These are phyloP conservation scores for Byssoonygena ceratinophila DNA, from an alignment of 2,329 filamentous ascomycete genomes.

Conservation along the genomic window DNA sequence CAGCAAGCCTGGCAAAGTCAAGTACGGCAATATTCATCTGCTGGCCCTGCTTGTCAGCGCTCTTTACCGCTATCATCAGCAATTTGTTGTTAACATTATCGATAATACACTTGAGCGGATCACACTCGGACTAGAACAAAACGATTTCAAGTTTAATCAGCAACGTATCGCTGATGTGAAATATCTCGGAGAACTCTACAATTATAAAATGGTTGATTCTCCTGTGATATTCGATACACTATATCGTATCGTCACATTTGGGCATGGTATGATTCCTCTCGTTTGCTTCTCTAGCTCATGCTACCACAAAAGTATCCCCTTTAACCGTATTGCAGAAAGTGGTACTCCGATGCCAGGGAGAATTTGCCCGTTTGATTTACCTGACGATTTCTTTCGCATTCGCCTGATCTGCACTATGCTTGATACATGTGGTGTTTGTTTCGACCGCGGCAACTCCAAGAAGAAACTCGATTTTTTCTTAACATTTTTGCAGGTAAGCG, in stretches of 20 bases:
- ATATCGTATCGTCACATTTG: conserved; percentile 89
- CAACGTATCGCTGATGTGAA: conserved; percentile 90
- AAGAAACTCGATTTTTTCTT: conserved; percentile 98
- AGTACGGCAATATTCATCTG: conserved; percentile 92
- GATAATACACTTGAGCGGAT: conserved; percentile 87
- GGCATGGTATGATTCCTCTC: conserved; percentile 48
- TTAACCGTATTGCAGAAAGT: conserved; percentile 40
- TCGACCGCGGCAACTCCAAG: conserved; percentile 81
- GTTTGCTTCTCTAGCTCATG: neutral
- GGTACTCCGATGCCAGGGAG: conserved; percentile 72
- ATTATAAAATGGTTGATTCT: conserved; percentile 93
- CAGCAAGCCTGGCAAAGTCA: conserved; percentile 91
- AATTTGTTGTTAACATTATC: conserved; percentile 82
- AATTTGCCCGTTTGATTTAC: conserved; percentile 67
- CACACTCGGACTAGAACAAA: conserved; percentile 77
- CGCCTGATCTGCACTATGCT: conserved; percentile 79
- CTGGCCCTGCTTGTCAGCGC: conserved; percentile 81
- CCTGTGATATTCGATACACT: conserved; percentile 89
- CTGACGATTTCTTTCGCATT: conserved; percentile 93
- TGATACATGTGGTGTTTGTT: conserved; percentile 93
- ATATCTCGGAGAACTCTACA: conserved; percentile 92
- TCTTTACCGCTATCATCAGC: conserved; percentile 81
- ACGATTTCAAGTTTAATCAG: conserved; percentile 97
- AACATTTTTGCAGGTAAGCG: conserved; percentile 70
- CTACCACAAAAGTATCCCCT: neutral